Evolutionary conservation across 306 rosid genomes (phyloP).

Genomic region (Neltuma alba): DNA sequence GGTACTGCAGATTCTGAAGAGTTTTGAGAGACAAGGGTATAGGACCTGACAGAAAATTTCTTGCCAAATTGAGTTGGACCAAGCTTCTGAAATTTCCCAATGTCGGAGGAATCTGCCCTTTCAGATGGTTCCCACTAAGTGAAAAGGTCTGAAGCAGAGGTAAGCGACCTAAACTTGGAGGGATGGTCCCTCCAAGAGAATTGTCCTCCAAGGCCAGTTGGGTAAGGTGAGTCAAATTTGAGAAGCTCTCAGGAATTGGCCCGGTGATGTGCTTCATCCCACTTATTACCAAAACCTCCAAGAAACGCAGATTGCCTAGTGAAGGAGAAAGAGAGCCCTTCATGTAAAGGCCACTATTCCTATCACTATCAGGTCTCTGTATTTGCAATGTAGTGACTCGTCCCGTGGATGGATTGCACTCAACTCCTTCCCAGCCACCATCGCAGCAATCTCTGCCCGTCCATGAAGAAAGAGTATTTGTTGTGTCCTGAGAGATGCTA

Average conservation of each 20-base stretch:
- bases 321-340: constrained; percentile 82
- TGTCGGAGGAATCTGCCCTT: constrained; percentile 76
- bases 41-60: constrained; percentile 67
- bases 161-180: constrained; percentile 72
- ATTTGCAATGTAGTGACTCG: constrained; percentile 76
- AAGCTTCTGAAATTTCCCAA: constrained; percentile 65
- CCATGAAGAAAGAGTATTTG: constrained; percentile 79
- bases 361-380: constrained; percentile 59
- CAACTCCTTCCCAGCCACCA: constrained; percentile 94
- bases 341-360: constrained; percentile 59
- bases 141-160: constrained; percentile 73
- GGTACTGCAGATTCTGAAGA: constrained; percentile 56
- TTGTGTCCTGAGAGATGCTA: constrained; percentile 70
- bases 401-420: constrained; percentile 75
- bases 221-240: constrained; percentile 70
- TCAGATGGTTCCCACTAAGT: constrained; percentile 71
- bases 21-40: constrained; percentile 63
- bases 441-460: constrained; percentile 77
- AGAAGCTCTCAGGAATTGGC: constrained; percentile 69
- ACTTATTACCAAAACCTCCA: constrained; percentile 80
- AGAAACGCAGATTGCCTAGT: constrained; percentile 70
- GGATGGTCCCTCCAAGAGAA: constrained; percentile 74
- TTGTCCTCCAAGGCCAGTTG: constrained; percentile 80
- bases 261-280: constrained; percentile 87
- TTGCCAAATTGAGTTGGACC: constrained; percentile 67